A percentile compares a stretch with the other conserved stretches of the same genome.
Evolutionary conservation across 768 basidiomycete genomes (phyloP).

Genomic region (Panellus pusillus): DNA sequence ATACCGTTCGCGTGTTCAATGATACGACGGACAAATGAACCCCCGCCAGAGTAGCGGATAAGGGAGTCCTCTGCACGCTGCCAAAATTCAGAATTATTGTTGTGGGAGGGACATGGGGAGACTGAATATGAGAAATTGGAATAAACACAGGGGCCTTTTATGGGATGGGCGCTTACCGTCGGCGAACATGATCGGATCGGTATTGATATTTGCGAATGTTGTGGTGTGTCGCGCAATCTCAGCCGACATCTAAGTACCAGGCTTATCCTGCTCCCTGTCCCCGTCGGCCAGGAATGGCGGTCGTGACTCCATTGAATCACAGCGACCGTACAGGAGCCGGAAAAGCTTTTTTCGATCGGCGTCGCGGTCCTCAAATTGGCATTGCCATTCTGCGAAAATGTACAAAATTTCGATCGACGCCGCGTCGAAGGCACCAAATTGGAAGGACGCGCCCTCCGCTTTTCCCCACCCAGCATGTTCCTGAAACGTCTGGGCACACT

Average conservation of each 20-base stretch:
- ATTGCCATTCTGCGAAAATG: too few species aligned
- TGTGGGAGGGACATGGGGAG: slow-evolving; percentile 5
- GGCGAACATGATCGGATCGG: slow-evolving; percentile 3
- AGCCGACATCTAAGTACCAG: neutral
- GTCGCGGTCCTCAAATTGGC: too few species aligned
- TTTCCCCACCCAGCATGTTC: too few species aligned
- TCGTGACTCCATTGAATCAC: too few species aligned
- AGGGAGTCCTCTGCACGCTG: slow-evolving; percentile 18
- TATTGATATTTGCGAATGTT: neutral
- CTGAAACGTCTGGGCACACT: too few species aligned
- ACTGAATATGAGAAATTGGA: neutral
- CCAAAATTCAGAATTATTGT: slow-evolving; percentile 19
- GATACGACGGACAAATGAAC: slow-evolving; percentile 19
- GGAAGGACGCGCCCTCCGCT: too few species aligned
- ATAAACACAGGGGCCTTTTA: slow-evolving; percentile 13
- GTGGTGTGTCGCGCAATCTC: too few species aligned
- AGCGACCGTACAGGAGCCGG: too few species aligned
- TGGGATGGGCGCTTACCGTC: neutral
- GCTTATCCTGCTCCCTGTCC: neutral
- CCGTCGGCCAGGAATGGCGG: too few species aligned
- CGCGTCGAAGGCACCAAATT: too few species aligned
- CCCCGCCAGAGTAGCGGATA: slow-evolving; percentile 22
- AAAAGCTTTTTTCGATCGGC: too few species aligned
- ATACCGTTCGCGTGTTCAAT: slow-evolving; percentile 21
- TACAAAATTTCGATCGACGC: too few species aligned